Evolutionary conservation across 208 protist species (phyloP), one percentile per base, ranked within the genome.

Genomic region (Crithidia bombi): DNA sequence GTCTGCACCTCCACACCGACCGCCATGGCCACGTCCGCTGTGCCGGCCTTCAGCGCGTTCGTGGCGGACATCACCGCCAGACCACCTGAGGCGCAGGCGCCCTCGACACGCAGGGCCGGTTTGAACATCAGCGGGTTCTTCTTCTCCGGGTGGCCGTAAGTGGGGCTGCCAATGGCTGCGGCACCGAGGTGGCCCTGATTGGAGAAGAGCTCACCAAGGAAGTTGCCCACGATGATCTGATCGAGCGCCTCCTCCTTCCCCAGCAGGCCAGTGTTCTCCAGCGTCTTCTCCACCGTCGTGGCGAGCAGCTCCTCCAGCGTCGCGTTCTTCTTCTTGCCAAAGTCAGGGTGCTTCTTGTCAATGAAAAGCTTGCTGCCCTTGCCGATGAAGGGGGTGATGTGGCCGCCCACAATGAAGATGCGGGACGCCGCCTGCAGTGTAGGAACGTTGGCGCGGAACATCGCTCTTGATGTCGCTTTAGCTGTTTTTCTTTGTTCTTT

Each of bases 1-100:
- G 89, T 97, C 62, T 97, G 91, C 46, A 96, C 91, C 74, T 97
- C 94, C 3, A 84, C 90, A n/a, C 94, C 94, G 10, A 91, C 81
- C 1, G 85, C 90, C 4, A 97, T 70, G 2, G 74, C 72, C 10
- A 97, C 67, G 41, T 95, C 86, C 0, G 85, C 78, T 32, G 66
- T 80, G 23, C 92, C 94, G 23, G 76, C 85, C 32, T 81, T 78
- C 15, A 95, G 73, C 5, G 84, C 68, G 15, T 95, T 77, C 56
- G 57, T 66, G 3, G 78, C 89, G 5, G 72, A 65, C 61, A 88
- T 76, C 50, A 97, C 75, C 9, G 89, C 91, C 0, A 96, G 79
- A 30, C 89, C 93, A 23, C 94, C 94, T 19, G 90, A 96, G 17
- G 94, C 94, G 71, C 94, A 97, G 30, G 94, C 94, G 32, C 87